A percentile compares a stretch with the other conserved stretches of the same genome.
Conservation (phyloP, 345 rosid genomes). For the Populus nigra region DNA sequence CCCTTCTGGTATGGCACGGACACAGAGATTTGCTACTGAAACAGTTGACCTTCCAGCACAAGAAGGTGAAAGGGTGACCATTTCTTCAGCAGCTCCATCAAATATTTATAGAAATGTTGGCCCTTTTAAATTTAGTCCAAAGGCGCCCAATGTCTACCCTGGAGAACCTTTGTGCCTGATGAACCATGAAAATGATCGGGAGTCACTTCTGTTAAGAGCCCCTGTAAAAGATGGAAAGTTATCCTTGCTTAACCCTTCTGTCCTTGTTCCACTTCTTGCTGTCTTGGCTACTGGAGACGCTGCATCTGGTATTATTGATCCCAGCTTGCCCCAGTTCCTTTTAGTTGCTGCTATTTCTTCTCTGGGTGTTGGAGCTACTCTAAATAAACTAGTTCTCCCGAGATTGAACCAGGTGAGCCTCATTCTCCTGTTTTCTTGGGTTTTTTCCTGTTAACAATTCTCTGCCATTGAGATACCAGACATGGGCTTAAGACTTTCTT, state of each 20-base stretch:
- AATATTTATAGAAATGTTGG: slow-evolving; percentile 72
- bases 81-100: slow-evolving; percentile 82
- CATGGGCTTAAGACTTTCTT: neutral
- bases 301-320: slow-evolving; percentile 79
- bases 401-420: slow-evolving; percentile 60
- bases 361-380: slow-evolving; percentile 66
- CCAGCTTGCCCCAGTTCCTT: slow-evolving; percentile 82
- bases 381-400: slow-evolving; percentile 61
- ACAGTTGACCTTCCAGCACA: slow-evolving; percentile 92
- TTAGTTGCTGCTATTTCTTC: slow-evolving; percentile 70
- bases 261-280: slow-evolving; percentile 66
- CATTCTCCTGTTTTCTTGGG: slow-evolving; percentile 6
- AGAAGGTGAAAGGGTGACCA: slow-evolving; percentile 88
- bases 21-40: slow-evolving; percentile 90
- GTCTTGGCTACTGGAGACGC: slow-evolving; percentile 87
- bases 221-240: slow-evolving; percentile 64
- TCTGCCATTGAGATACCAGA: slow-evolving; percentile 7
- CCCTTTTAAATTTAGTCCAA: slow-evolving; percentile 78
- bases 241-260: slow-evolving; percentile 55
- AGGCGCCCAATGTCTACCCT: slow-evolving; percentile 65
- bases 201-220: slow-evolving; percentile 62
- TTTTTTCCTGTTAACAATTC: neutral
- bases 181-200: slow-evolving; percentile 74
- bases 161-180: slow-evolving; percentile 93
- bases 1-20: slow-evolving; percentile 83